These are phyloP conservation scores for Solanum chiquidenum DNA, from an alignment of 257 asterid species.

Conservation along the genomic window DNA sequence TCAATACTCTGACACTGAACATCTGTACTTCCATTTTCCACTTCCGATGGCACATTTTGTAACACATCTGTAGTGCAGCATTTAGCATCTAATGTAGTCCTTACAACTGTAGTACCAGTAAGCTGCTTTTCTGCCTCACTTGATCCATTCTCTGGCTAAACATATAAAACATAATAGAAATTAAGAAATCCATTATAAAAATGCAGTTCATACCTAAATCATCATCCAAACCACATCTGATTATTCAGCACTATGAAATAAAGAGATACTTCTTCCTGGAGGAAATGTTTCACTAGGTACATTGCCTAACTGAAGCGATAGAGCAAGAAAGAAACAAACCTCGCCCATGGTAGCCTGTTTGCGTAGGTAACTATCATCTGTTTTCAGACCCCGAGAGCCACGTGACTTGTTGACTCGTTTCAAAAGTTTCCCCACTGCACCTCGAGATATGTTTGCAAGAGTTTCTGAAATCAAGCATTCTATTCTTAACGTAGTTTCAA, in stretches of 20 bases:
- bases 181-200: neutral
- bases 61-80: constrained; percentile 20
- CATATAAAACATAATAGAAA: neutral
- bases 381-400: constrained; percentile 27
- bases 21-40: constrained; percentile 1
- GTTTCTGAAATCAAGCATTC: constrained; percentile 37
- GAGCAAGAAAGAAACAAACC: constrained; percentile 18
- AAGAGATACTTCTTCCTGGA: neutral
- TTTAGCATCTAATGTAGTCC: constrained; percentile 15
- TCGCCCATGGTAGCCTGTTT: constrained; percentile 25
- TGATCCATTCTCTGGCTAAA: constrained; percentile 30
- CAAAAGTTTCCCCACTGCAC: constrained; percentile 56
- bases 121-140: constrained; percentile 7
- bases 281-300: neutral
- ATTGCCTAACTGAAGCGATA: neutral
- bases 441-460: constrained; percentile 55
- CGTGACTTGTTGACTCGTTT: constrained; percentile 38
- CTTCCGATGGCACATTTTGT: constrained; percentile 11
- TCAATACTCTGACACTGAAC: constrained; percentile 10
- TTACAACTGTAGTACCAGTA: constrained; percentile 4
- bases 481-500: neutral
- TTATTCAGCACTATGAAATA: neutral
- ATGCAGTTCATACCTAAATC: neutral
- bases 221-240: neutral
- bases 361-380: constrained; percentile 45